Evolutionary conservation across 495 filamentous ascomycete genomes (phyloP).

Genomic region (Aspergillus taichungensis): DNA sequence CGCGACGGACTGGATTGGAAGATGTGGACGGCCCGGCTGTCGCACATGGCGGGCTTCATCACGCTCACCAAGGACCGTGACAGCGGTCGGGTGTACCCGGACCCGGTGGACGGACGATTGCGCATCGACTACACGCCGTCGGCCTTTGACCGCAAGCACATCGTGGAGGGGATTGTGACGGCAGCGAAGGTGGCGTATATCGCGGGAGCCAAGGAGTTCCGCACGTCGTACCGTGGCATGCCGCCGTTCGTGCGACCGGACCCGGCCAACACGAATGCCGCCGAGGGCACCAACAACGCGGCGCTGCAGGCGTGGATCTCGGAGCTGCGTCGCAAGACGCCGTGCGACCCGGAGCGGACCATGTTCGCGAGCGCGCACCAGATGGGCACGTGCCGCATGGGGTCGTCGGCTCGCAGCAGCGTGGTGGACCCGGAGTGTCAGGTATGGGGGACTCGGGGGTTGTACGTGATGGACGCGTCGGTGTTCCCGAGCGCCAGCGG

Average conservation of each 20-base stretch:
- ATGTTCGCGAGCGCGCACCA: constrained; percentile 68
- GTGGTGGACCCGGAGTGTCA: constrained; percentile 69
- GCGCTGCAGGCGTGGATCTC: constrained; percentile 61
- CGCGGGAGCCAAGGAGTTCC: constrained; percentile 69
- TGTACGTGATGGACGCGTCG: constrained; percentile 81
- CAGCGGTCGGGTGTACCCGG: constrained; percentile 63
- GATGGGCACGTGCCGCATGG: constrained; percentile 89
- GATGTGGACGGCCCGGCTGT: constrained; percentile 48
- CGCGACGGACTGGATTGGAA: constrained; percentile 58
- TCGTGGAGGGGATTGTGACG: constrained; percentile 61
- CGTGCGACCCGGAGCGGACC: constrained; percentile 35
- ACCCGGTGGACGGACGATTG: constrained; percentile 55
- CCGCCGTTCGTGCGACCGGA: constrained; percentile 55
- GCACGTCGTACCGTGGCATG: constrained; percentile 48
- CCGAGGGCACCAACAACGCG: constrained; percentile 54
- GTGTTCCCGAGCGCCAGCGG: constrained; percentile 85
- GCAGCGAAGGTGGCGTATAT: constrained; percentile 69
- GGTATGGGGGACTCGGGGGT: constrained; percentile 65
- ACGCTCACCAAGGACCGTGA: constrained; percentile 63
- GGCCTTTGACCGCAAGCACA: constrained; percentile 57
- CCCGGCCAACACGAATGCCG: constrained; percentile 19
- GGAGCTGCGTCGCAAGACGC: constrained; percentile 46
- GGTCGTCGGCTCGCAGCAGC: constrained; percentile 42
- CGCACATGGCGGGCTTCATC: constrained; percentile 59
- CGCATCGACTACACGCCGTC: constrained; percentile 61